A percentile compares a stretch with the other conserved stretches of the same genome.
These are phyloP conservation scores for Dalbergia oliveri DNA, from an alignment of 306 rosid species.

Conservation along the genomic window DNA sequence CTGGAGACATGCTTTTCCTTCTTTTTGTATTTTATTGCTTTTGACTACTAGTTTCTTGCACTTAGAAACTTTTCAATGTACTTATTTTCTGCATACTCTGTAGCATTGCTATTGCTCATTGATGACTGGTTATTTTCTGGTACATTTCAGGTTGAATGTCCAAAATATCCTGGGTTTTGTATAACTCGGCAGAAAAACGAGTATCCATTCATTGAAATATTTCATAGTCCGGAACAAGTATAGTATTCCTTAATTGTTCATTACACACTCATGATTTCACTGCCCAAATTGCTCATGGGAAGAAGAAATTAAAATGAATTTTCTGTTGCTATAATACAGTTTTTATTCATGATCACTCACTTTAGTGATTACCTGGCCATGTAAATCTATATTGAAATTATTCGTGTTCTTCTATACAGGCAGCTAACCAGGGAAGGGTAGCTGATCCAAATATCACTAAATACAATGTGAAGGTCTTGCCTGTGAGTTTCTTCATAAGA, in stretches of 20 bases:
- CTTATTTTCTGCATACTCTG: not conserved
- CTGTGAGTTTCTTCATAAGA: constrained; percentile 65
- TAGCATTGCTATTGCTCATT: constrained; percentile 1
- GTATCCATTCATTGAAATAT: constrained; percentile 89
- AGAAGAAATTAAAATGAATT: constrained; percentile 24
- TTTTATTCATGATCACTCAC: constrained; percentile 19
- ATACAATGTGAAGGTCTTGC: constrained; percentile 86
- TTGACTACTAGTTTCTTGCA: not conserved
- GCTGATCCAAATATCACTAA: constrained; percentile 78
- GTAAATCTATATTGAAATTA: constrained; percentile 22
- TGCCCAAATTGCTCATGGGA: constrained; percentile 10
- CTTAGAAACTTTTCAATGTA: not conserved
- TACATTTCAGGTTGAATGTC: constrained; percentile 91
- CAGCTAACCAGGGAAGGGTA: constrained; percentile 69
- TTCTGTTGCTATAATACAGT: not conserved
- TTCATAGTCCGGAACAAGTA: constrained; percentile 85
- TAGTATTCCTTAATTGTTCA: constrained; percentile 33
- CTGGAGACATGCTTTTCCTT: too few relatives aligned
- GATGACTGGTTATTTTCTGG: constrained; percentile 36
- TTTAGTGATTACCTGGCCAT: constrained; percentile 24
- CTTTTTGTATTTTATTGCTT: too few relatives aligned
- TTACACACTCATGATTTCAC: constrained; percentile 11
- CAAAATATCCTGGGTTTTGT: constrained; percentile 96
- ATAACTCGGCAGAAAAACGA: constrained; percentile 85
- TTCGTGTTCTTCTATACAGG: constrained; percentile 56